Percentiles rank a stretch among this genome's conserved stretches.
These are phyloP conservation scores for Cornus suecica DNA, from an alignment of 148 eudicot species.

Conservation along the genomic window DNA sequence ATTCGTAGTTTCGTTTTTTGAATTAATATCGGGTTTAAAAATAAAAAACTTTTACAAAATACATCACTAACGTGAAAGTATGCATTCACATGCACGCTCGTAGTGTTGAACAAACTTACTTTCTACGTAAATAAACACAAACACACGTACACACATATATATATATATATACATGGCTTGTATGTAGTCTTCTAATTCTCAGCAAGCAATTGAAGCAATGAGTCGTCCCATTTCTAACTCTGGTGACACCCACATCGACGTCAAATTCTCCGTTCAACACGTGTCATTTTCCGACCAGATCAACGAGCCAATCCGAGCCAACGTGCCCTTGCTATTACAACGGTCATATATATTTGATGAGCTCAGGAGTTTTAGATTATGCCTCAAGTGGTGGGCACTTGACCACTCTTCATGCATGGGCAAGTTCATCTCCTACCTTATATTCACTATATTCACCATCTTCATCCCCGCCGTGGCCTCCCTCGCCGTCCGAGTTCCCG, in stretches of 20 bases:
- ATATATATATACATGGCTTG: not conserved
- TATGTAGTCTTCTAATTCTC: not conserved
- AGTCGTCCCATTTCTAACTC: not conserved
- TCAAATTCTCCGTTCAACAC: not conserved
- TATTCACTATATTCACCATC: not conserved
- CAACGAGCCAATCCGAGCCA: not conserved
- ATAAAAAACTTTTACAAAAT: no score
- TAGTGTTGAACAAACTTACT: not conserved
- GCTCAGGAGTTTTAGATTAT: not conserved
- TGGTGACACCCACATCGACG: not conserved
- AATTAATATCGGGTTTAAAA: no score
- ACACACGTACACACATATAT: not conserved
- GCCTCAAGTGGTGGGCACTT: conserved; percentile 5
- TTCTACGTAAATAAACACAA: no score
- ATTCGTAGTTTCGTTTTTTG: no score
- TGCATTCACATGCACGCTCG: no score
- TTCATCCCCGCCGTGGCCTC: not conserved
- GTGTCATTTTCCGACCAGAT: not conserved
- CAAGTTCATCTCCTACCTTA: not conserved
- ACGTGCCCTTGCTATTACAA: not conserved
- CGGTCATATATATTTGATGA: not conserved
- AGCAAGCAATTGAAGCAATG: not conserved
- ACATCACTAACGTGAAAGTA: no score
- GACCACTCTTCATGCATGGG: conserved; percentile 1
- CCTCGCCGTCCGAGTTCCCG: not conserved